Evolutionary conservation across 2,329 filamentous ascomycete species (phyloP).

Genomic region (Passalora sequoiae): DNA sequence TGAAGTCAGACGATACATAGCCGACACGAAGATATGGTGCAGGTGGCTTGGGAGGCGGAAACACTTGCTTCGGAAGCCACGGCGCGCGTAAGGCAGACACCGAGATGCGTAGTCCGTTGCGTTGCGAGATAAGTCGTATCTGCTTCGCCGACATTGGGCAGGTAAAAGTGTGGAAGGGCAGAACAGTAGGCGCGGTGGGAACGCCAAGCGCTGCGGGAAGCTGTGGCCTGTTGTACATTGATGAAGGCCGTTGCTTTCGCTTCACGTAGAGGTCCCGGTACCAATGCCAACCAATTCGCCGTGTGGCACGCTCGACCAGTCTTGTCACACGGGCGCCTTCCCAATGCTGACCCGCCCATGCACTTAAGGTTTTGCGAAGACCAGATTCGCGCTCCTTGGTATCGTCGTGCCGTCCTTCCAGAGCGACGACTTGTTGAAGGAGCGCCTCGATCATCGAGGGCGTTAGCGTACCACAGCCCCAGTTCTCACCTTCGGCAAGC

Average conservation of each 20-base stretch:
- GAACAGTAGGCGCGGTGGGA: slow-evolving; percentile 83
- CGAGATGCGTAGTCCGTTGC: slow-evolving; percentile 89
- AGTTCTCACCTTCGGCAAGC: slow-evolving; percentile 75
- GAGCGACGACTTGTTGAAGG: slow-evolving; percentile 42
- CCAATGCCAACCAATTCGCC: slow-evolving; percentile 73
- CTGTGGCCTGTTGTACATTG: slow-evolving; percentile 65
- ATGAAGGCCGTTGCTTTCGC: slow-evolving; percentile 51
- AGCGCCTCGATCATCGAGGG: slow-evolving; percentile 39
- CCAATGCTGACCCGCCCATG: slow-evolving; percentile 71
- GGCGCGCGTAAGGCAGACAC: slow-evolving; percentile 79
- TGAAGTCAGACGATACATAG: slow-evolving; percentile 97
- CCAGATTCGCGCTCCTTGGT: slow-evolving; percentile 35
- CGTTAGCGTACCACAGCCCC: slow-evolving; percentile 69
- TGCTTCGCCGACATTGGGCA: slow-evolving; percentile 87
- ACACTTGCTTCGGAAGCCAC: slow-evolving; percentile 79
- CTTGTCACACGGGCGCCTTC: slow-evolving; percentile 82
- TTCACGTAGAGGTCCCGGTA: slow-evolving; percentile 75
- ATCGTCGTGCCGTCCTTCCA: slow-evolving; percentile 32
- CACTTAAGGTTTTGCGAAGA: slow-evolving; percentile 35
- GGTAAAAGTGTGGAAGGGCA: slow-evolving; percentile 97
- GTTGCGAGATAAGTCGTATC: slow-evolving; percentile 87
- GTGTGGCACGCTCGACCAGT: slow-evolving; percentile 77
- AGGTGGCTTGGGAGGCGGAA: slow-evolving; percentile 78
- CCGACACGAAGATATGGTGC: slow-evolving; percentile 81
- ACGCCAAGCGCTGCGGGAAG: slow-evolving; percentile 68